Percentiles rank a stretch among this genome's conserved stretches.
Conservation (phyloP, 169 alveolate species). For the Eimeria praecox region DNA sequence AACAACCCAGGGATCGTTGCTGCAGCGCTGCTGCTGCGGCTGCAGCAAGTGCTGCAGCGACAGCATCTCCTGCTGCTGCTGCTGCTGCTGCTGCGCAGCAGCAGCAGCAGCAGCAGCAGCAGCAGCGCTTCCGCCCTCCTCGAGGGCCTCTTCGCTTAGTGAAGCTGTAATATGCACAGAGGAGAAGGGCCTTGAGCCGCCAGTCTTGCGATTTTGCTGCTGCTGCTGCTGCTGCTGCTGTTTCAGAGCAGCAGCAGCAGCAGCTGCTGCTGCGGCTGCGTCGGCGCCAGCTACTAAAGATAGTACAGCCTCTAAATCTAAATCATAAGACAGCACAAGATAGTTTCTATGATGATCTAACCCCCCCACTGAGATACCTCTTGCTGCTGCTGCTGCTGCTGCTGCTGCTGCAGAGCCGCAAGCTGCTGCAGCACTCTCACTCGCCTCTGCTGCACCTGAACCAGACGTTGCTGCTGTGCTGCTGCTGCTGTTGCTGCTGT, state of each 20-base stretch:
- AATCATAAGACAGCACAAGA: slow-evolving; percentile 4
- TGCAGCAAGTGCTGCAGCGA: slow-evolving; percentile 15
- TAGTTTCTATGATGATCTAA: neutral
- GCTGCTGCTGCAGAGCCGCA: slow-evolving; percentile 7
- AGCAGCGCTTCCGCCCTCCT: neutral
- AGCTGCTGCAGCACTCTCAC: neutral
- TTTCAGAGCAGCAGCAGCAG: slow-evolving; percentile 34
- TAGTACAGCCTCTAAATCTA: slow-evolving; percentile 37
- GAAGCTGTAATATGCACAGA: neutral
- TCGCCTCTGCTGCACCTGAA: slow-evolving; percentile 42
- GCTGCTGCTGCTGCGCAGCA: slow-evolving; percentile 10
- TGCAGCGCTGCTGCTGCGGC: slow-evolving; percentile 40
- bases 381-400: neutral
- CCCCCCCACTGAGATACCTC: neutral
- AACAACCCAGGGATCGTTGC: slow-evolving; percentile 44
- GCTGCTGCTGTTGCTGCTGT: slow-evolving; percentile 52
- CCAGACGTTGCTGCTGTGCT: slow-evolving; percentile 57
- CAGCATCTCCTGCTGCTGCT: neutral
- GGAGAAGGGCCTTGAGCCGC: neutral
- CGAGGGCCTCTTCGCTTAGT: neutral
- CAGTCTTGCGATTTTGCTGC: neutral
- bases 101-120: too few species aligned
- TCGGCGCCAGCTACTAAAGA: slow-evolving; percentile 27
- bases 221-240: slow-evolving; percentile 16
- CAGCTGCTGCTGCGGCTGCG: slow-evolving; percentile 39